These are phyloP conservation scores for Rhododendron griersonianum DNA, from an alignment of 148 eudicot species.

Conservation along the genomic window DNA sequence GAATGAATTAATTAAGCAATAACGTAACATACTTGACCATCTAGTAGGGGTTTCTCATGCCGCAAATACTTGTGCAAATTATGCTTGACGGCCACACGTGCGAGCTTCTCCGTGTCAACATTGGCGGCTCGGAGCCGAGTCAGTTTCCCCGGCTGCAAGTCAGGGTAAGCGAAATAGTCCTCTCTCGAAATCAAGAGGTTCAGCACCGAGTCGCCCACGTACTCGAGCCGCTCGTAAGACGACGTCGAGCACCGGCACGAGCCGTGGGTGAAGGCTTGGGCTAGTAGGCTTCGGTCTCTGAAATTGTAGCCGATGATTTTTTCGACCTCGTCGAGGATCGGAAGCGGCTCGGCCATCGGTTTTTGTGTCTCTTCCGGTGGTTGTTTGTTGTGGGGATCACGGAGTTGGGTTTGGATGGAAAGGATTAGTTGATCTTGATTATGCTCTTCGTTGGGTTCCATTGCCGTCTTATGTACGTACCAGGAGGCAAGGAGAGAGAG, in stretches of 20 bases:
- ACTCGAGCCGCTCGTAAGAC: conserved; percentile 48
- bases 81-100: conserved; percentile 36
- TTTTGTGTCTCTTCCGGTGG: not conserved
- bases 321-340: conserved; percentile 13
- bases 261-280: conserved; percentile 40
- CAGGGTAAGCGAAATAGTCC: conserved; percentile 28
- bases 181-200: conserved; percentile 28
- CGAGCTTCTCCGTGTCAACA: conserved; percentile 54
- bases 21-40: conserved; percentile 21
- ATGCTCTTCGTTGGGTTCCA: not conserved
- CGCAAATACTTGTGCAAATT: conserved; percentile 29
- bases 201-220: conserved; percentile 44
- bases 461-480: not conserved
- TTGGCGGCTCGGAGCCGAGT: conserved; percentile 45
- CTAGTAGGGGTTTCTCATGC: conserved; percentile 26
- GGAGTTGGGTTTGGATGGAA: not conserved
- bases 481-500: not conserved
- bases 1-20: not conserved
- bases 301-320: conserved; percentile 32
- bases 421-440: not conserved
- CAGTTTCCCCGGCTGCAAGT: conserved; percentile 30
- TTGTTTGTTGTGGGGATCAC: not conserved
- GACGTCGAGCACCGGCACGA: conserved; percentile 11
- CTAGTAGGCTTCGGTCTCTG: conserved; percentile 21
- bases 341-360: not conserved